Conservation (phyloP, 1,139 yeast species). For the Debaryomycetaceae sp. region DNA sequence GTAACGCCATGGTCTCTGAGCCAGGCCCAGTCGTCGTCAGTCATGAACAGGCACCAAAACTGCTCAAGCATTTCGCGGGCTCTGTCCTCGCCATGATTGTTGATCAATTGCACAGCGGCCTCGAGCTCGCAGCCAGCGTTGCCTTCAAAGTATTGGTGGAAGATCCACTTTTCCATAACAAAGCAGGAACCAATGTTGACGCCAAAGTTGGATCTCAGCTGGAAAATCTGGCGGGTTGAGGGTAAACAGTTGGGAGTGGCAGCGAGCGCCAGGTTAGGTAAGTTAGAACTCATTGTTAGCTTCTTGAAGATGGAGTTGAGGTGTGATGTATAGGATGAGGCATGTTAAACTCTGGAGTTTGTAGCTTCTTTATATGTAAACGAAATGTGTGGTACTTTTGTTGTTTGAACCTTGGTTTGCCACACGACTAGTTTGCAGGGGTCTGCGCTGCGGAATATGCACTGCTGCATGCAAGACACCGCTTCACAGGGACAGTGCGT, state of each 20-base stretch:
- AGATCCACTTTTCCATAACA: constrained; percentile 71
- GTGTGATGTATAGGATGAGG: too few species aligned
- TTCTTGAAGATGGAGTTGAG: too few species aligned
- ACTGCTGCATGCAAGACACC: too few species aligned
- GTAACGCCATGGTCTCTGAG: constrained; percentile 56
- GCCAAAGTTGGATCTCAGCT: constrained; percentile 64
- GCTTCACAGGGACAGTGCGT: too few species aligned
- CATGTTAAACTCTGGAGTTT: background rate
- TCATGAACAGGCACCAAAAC: constrained; percentile 65
- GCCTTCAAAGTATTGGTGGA: constrained; percentile 42
- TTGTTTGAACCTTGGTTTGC: too few species aligned
- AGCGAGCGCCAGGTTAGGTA: too few species aligned
- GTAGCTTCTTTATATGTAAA: too few species aligned
- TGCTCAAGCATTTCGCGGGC: constrained; percentile 47
- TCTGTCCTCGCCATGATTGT: constrained; percentile 40
- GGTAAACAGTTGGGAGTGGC: too few species aligned
- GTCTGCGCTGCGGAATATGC: too few species aligned
- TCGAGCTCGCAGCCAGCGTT: constrained; percentile 59
- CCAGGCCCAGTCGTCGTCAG: constrained; percentile 74
- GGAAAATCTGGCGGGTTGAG: constrained; percentile 43
- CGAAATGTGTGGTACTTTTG: too few species aligned
- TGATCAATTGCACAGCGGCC: constrained; percentile 44
- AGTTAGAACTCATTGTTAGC: too few species aligned
- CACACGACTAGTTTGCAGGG: too few species aligned
- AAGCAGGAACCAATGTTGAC: constrained; percentile 83